Evolutionary conservation across 1,284 basidiomycete genomes (phyloP), one percentile per base, ranked within the genome.

Genomic region (Cryptococcus sp.): DNA sequence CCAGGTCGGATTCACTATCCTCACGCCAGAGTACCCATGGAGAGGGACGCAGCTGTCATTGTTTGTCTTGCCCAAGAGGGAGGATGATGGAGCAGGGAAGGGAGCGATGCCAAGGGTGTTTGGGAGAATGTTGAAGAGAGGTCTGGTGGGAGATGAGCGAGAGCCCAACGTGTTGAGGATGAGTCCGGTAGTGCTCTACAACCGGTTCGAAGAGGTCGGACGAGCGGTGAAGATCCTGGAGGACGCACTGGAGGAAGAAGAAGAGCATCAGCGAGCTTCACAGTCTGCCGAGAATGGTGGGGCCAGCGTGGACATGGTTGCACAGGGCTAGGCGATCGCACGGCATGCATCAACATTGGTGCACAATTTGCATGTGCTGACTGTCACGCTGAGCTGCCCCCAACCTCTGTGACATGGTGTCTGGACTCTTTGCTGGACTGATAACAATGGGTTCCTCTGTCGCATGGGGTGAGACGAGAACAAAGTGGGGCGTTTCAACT

Each of bases 71-170:
- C 87, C 75, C 0, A 50, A 51, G 16, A 46, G 54, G 28, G 51
- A 84, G 35, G 28, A 32, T n/a, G 51, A 51, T 19, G 49, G 44
- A 10, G 37, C 43, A 43, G 80, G 76, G 39, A 75, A 78, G 16
- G 80, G 78, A 21, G 65, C 82, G 43, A 94, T 95, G 90, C 78
- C 78, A 50, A 76, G 75, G 53, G 79, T 94, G 19, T 82, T 83
- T 55, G 71, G 78, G 45, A 76, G 74, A 26, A 72, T 95, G 67
- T 73, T 78, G 40, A 77, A 77, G 52, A 73, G 76, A 48, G 93
- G 93, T 14, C 84, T 97, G 9, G 79, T 94, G 50, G 90, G 87
- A 16, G 92, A 97, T 71, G 87, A 93, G 72, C 77, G 92, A 59
- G 76, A 84, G 62, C 92, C 93, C 21, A 85, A 89, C 64, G 88